Base-by-base conservation (phyloP, 257 asterid genomes). In the Penstemon newberryi region DNA sequence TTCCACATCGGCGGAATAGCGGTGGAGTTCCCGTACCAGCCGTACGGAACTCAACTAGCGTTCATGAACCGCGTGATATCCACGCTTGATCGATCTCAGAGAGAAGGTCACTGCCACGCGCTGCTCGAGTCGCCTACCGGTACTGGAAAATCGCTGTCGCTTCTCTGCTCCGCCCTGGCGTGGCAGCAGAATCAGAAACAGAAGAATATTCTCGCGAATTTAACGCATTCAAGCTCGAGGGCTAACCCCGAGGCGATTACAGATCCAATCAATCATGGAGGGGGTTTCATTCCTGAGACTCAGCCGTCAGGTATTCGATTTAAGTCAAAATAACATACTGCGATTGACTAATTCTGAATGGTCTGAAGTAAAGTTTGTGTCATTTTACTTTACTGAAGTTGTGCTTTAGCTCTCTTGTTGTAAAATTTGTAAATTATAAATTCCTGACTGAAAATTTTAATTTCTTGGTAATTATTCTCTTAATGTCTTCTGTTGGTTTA, bases 41-140 rank as follows among this genome's bases (percentile, higher is more conserved):
- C 99, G 3, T 93, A 93, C 66, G 97, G 99, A n/a, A 73, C 97
- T 5, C 99, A 93, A 78, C 53, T 93, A 60, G 92, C 96, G 4
- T 93, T 80, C 78, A 93, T 93, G 97, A 87, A 82, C 62, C 80
- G 96, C 57, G 96, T 93, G 13, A 91, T 93, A 36, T 82, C 95
- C 11, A 93, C 97, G 2, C 86, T 93, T 42, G 96, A 93, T 50
- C 82, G 95, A 51, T 79, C 96, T 1, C 73, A 62, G 71, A 77
- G 86, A 25, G 99, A 93, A 0, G 92, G 96, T 4, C 87, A 75
- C 56, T 80, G 84, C 72, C 95, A 93, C 77, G 97, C 99, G 71
- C 80, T 93, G 70, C 97, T 93, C 18, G 97, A 93, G 70, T 93
- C 97, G 11, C 99, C 99, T 2, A 93, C 99, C 5, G 99, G 99